Conservation (phyloP, 371 early-diverging fungal species). For the Mortierella sp. region DNA sequence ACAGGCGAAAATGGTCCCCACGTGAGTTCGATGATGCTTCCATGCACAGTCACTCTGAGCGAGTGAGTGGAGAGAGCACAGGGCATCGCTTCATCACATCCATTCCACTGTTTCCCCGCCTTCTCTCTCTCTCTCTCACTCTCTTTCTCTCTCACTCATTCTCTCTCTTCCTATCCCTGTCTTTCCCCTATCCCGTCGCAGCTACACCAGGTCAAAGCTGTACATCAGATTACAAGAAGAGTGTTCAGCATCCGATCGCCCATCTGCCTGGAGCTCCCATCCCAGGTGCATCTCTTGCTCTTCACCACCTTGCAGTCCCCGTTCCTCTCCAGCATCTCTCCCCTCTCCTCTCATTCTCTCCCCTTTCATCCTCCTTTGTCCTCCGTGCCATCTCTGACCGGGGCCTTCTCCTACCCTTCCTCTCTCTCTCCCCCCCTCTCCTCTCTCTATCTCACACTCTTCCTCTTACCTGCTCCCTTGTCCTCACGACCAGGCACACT, state of each 20-base stretch:
- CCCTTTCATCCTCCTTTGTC: constrained; percentile 6
- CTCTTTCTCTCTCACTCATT: not conserved
- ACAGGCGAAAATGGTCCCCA: not conserved
- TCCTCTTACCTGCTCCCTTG: not conserved
- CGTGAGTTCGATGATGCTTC: not conserved
- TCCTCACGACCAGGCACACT: not conserved
- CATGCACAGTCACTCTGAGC: not conserved
- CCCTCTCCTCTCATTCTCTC: not conserved
- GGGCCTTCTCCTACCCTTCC: not conserved
- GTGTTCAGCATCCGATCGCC: not conserved
- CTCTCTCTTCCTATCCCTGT: constrained; percentile 3
- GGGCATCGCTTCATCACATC: not conserved
- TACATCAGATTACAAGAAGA: not conserved
- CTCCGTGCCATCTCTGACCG: not conserved
- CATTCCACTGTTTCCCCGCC: not conserved
- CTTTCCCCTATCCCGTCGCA: too few species aligned
- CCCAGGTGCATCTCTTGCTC: not conserved
- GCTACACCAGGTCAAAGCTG: not conserved
- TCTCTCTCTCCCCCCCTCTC: not conserved
- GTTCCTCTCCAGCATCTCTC: constrained; percentile 18
- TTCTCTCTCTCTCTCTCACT: constrained; percentile 4
- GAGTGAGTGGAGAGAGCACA: too few species aligned
- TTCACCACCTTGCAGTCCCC: constrained; percentile 5
- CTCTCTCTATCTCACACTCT: not conserved
- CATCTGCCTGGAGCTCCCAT: not conserved